Base-by-base conservation (phyloP, 805 yeast species). In the Cyberlindnera subsufficiens region DNA sequence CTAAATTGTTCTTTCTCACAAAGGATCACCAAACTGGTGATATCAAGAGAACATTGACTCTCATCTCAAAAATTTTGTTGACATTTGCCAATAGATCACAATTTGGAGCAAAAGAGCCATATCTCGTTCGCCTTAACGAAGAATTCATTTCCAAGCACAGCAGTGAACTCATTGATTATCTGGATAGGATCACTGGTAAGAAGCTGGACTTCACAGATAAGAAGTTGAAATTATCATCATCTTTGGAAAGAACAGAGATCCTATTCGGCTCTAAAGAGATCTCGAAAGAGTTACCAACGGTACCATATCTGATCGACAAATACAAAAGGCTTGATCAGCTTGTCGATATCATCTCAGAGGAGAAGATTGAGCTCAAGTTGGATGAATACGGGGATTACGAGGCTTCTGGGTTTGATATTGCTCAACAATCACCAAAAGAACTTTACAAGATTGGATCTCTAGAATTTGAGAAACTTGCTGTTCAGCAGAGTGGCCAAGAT, bases 31-130 rank as follows among this genome's bases (percentile, higher is more conserved):
- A 88, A 45, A 72, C 80, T 8, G 87, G 89, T 2, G 70, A 71
- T 10, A 71, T 80, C 2, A 90, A 88, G 50, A 71, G 96, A 45
- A 84, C 96, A 0, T 63, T 91, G 37, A 88, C 96, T 0, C 63
- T 90, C 18, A 69, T 90, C 5, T 88, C 97, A 9, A 91, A 91
- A 58, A 72, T 82, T 6, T 59, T 91, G 30, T 73, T 90, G 61
- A 84, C 85, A 25, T 72, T 91, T 46, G 87, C 96, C 3, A 91
- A 84, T 50, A 65, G 95, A 37, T 77, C 82, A 18, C 63, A 64
- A 38, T 88, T 93, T 61, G 83, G 86, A 8, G 79, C 80, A 37
- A 91, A 90, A 55, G 98, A 91, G 55, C 88, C 93, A 0, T 87
- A 82, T 69, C 67, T 91, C 63, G 68, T 75, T 16, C 68, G 66